These are phyloP conservation scores for Galeopsis tetrahit DNA, from an alignment of 257 asterid genomes.

Conservation along the genomic window DNA sequence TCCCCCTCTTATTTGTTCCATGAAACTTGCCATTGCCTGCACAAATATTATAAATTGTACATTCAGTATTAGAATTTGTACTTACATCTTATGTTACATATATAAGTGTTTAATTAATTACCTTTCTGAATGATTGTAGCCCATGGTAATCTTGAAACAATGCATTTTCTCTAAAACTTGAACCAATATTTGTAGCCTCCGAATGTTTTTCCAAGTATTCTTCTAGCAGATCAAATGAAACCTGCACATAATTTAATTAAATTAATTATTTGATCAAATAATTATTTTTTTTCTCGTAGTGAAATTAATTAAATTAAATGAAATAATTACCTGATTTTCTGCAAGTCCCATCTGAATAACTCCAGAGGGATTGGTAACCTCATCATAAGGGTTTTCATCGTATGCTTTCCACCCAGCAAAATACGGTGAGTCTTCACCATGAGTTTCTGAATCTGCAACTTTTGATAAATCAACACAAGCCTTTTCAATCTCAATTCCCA, in stretches of 20 bases:
- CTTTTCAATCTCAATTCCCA: slow-evolving; percentile 57
- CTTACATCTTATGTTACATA: neutral
- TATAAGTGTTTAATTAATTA: neutral
- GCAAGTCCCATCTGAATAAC: slow-evolving; percentile 97
- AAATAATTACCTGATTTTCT: slow-evolving; percentile 71
- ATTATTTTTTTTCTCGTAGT: too few species aligned
- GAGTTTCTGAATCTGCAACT: slow-evolving; percentile 75
- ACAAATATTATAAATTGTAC: neutral
- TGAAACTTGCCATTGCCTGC: slow-evolving; percentile 94
- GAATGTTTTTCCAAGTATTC: slow-evolving; percentile 61
- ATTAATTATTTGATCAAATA: neutral
- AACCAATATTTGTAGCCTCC: slow-evolving; percentile 34
- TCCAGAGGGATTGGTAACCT: slow-evolving; percentile 60
- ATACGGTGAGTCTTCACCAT: slow-evolving; percentile 90
- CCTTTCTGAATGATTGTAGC: slow-evolving; percentile 70
- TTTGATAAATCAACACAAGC: slow-evolving; percentile 59
- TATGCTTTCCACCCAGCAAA: slow-evolving; percentile 97
- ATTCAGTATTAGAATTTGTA: slow-evolving; percentile 9
- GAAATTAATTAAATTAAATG: too few species aligned
- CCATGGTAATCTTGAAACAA: slow-evolving; percentile 97
- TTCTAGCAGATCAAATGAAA: slow-evolving; percentile 86
- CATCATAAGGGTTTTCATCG: slow-evolving; percentile 77
- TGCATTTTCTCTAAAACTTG: slow-evolving; percentile 80
- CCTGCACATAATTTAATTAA: slow-evolving; percentile 37
- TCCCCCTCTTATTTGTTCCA: slow-evolving; percentile 87